Percentiles rank a stretch among this genome's conserved stretches.
Evolutionary conservation across 345 rosid species (phyloP).

Genomic region (Sisymbrium irio): DNA sequence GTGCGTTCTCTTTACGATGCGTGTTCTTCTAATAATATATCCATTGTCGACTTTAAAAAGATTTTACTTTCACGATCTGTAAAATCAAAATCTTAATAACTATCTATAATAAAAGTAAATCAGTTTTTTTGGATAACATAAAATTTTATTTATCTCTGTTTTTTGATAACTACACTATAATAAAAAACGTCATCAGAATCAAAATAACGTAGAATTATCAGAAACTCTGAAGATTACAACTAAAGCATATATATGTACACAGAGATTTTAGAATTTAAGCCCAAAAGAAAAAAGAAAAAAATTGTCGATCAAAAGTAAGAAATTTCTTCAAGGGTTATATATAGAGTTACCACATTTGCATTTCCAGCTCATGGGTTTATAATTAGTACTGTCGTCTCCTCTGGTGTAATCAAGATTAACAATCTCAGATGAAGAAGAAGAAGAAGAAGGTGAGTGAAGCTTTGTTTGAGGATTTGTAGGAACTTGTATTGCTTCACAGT

Average conservation of each 20-base stretch:
- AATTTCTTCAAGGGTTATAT: conserved; percentile 60
- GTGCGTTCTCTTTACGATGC: conserved; percentile 36
- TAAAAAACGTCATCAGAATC: conserved; percentile 9
- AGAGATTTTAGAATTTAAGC: neutral
- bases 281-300: neutral
- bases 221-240: conserved; percentile 15
- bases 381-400: conserved; percentile 65
- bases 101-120: neutral
- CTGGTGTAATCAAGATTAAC: conserved; percentile 45
- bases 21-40: conserved; percentile 9
- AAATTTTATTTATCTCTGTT: conserved; percentile 18
- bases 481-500: conserved; percentile 86
- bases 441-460: conserved; percentile 20
- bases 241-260: conserved; percentile 28
- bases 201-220: neutral
- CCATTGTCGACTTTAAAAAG: neutral
- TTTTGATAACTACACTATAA: neutral
- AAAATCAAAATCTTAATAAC: neutral
- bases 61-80: conserved; percentile 1
- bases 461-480: conserved; percentile 65
- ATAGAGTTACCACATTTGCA: conserved; percentile 92
- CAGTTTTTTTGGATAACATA: conserved; percentile 1
- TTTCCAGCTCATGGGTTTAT: conserved; percentile 96
- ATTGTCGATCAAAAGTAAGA: neutral
- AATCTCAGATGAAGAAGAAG: conserved; percentile 23